phyloP scores from a whole-genome alignment of 2,329 filamentous ascomycete genomes.

The Alternaria longipes region DNA sequence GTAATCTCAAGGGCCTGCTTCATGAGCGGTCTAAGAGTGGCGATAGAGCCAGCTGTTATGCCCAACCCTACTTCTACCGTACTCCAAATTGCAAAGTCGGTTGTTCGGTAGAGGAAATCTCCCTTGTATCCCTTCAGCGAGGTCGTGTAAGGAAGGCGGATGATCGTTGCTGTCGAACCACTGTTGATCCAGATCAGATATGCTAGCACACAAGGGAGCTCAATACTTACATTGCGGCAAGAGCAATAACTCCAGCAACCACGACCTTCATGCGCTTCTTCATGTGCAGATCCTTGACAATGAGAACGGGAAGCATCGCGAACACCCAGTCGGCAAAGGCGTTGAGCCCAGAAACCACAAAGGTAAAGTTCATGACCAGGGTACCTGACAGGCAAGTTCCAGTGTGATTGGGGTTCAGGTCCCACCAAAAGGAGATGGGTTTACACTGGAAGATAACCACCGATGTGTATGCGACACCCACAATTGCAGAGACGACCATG shows the following conservation, averaged over 20 bases:
- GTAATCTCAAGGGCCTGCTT: conserved; percentile 27
- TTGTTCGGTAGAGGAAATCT: conserved; percentile 45
- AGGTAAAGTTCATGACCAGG: conserved; percentile 63
- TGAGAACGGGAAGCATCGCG: conserved; percentile 52
- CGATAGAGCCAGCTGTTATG: conserved; percentile 41
- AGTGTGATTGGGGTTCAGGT: conserved; percentile 41
- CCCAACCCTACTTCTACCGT: conserved; percentile 40
- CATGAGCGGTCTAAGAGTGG: conserved; percentile 38
- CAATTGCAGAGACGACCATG: conserved; percentile 54
- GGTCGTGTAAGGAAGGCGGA: conserved; percentile 40
- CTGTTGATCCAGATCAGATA: conserved; percentile 25
- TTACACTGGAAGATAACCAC: conserved; percentile 62
- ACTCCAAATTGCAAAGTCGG: conserved; percentile 46
- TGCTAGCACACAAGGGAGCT: background rate
- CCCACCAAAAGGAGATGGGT: conserved; percentile 62
- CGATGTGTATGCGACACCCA: conserved; percentile 60
- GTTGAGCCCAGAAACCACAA: conserved; percentile 44
- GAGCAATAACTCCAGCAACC: conserved; percentile 61
- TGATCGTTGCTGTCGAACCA: conserved; percentile 52
- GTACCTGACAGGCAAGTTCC: conserved; percentile 54
- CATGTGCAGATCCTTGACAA: conserved; percentile 67
- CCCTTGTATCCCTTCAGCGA: conserved; percentile 37
- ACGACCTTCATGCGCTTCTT: conserved; percentile 61
- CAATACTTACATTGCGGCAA: conserved; percentile 51
- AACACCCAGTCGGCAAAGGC: conserved; percentile 44